These are phyloP conservation scores for Collybiopsis confluens DNA, from an alignment of 768 basidiomycete genomes.

Conservation along the genomic window DNA sequence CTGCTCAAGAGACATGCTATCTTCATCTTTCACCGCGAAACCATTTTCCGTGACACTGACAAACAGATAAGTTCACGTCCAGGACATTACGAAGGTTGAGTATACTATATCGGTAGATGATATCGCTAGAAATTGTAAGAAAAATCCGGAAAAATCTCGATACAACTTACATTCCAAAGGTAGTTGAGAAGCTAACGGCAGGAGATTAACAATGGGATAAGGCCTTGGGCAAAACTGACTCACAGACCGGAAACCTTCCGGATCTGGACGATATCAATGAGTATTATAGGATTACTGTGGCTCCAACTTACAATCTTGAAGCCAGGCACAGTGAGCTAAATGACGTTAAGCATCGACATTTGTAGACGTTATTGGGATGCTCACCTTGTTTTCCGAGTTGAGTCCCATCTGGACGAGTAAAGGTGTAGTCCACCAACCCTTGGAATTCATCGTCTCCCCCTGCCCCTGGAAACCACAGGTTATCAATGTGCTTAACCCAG, in stretches of 20 bases:
- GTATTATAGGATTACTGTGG: neutral
- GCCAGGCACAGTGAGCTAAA: conserved; percentile 58
- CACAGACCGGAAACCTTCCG: conserved; percentile 62
- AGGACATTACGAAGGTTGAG: neutral
- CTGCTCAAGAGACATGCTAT: conserved; percentile 44
- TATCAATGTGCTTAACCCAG: neutral
- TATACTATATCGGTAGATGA: conserved; percentile 51
- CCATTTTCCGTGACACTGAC: conserved; percentile 71
- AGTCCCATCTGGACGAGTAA: conserved; percentile 59
- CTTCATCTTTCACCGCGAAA: conserved; percentile 66
- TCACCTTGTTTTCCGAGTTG: conserved; percentile 60
- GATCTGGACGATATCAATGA: conserved; percentile 34
- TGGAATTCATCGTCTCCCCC: conserved; percentile 65
- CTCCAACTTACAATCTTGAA: conserved; percentile 53
- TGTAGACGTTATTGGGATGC: conserved; percentile 2
- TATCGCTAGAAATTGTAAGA: conserved; percentile 29
- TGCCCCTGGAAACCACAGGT: conserved; percentile 32
- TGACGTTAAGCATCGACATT: neutral
- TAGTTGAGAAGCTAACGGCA: conserved; percentile 54
- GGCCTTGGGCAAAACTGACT: conserved; percentile 12
- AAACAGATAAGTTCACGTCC: neutral
- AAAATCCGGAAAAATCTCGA: neutral
- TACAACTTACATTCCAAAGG: conserved; percentile 51
- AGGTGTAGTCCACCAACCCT: conserved; percentile 55
- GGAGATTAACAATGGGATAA: neutral